Evolutionary conservation across 164 flowering plant genomes (phyloP).

Genomic region (Piper betle): DNA sequence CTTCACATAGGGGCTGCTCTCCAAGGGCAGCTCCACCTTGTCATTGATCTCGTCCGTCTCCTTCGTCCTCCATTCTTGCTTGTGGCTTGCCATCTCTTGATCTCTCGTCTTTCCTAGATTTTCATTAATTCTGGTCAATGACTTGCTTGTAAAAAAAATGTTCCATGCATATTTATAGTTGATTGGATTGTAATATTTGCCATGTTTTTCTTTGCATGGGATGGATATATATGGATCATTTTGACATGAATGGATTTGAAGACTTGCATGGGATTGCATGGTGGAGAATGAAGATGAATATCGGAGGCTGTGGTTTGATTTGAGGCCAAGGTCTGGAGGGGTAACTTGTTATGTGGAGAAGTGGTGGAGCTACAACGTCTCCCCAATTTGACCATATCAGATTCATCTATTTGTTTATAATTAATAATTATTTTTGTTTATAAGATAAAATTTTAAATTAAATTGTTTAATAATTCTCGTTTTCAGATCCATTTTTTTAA

Average conservation of each 20-base stretch:
- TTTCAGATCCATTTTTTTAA: no score
- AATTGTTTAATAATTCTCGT: no score
- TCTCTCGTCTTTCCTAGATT: background rate
- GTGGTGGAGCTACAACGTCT: no score
- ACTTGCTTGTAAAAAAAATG: background rate
- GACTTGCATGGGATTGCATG: background rate
- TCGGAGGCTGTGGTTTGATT: no score
- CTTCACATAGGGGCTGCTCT: conserved; percentile 4
- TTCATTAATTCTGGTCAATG: background rate
- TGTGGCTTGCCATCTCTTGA: background rate
- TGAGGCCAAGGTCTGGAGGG: no score
- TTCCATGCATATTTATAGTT: background rate
- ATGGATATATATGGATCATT: background rate
- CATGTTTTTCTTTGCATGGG: background rate
- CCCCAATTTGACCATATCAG: no score
- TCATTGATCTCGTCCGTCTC: background rate
- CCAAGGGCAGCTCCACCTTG: conserved; percentile 2
- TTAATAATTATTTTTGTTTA: no score
- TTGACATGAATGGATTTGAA: background rate
- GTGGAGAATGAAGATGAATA: no score
- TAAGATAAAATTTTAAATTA: no score
- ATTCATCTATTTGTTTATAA: no score
- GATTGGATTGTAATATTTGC: background rate
- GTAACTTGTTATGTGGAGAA: no score
- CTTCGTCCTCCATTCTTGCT: background rate